Percentiles rank a stretch among this genome's conserved stretches.
Evolutionary conservation across 805 yeast genomes (phyloP).

Genomic region (Monosporozyma servazzii): DNA sequence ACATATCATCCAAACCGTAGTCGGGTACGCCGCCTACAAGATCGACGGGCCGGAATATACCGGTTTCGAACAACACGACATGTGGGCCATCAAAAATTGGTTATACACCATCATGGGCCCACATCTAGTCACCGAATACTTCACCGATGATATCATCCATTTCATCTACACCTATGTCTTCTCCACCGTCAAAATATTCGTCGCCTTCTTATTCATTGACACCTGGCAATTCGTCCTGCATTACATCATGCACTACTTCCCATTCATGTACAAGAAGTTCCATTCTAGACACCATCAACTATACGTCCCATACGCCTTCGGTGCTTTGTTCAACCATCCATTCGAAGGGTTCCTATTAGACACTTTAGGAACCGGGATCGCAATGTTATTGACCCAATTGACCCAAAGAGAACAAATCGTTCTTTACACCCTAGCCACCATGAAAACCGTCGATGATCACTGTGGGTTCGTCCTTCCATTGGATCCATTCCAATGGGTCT

Average conservation of each 20-base stretch:
- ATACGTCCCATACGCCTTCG: slow-evolving; percentile 94
- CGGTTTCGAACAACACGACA: slow-evolving; percentile 41
- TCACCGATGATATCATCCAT: slow-evolving; percentile 41
- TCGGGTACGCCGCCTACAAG: slow-evolving; percentile 48
- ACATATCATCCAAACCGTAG: slow-evolving; percentile 71
- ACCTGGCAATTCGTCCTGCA: slow-evolving; percentile 94
- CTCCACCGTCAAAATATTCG: slow-evolving; percentile 45
- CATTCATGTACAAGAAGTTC: slow-evolving; percentile 62
- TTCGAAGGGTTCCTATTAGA: slow-evolving; percentile 89
- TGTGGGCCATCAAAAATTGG: slow-evolving; percentile 36
- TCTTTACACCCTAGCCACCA: slow-evolving; percentile 77
- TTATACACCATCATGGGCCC: slow-evolving; percentile 3
- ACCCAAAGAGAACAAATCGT: slow-evolving; percentile 69
- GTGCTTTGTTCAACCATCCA: slow-evolving; percentile 91
- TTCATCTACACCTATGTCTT: slow-evolving; percentile 53
- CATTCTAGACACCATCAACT: slow-evolving; percentile 93
- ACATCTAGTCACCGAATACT: slow-evolving; percentile 18
- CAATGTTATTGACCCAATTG: slow-evolving; percentile 52
- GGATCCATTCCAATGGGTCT: slow-evolving; percentile 81
- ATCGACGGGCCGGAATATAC: slow-evolving; percentile 49
- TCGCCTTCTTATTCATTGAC: slow-evolving; percentile 72
- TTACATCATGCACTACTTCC: slow-evolving; percentile 78
- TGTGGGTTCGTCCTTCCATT: slow-evolving; percentile 94
- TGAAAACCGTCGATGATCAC: slow-evolving; percentile 97
- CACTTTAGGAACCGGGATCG: slow-evolving; percentile 85